A percentile compares a stretch with the other conserved stretches of the same genome.
Evolutionary conservation across 139 green algal genomes (phyloP).

Genomic region (Chlorella sp.): DNA sequence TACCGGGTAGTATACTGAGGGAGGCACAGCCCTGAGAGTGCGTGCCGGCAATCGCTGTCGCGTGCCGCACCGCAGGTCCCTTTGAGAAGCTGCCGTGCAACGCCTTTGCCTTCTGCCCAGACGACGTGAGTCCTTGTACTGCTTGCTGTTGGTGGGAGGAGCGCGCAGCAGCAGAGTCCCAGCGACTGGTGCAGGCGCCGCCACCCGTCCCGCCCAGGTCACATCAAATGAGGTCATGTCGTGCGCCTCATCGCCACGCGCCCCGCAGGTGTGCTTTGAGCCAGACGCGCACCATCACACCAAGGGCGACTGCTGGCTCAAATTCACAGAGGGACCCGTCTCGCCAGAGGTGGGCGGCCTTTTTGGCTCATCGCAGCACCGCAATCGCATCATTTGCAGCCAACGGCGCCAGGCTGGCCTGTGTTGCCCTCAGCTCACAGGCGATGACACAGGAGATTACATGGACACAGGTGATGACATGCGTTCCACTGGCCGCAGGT

Average conservation of each 20-base stretch:
- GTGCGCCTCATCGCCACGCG: too few species aligned
- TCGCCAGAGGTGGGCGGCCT: constrained; percentile 48
- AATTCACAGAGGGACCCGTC: constrained; percentile 71
- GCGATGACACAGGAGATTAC: too few species aligned
- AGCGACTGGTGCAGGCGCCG: too few species aligned
- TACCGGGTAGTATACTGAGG: too few species aligned
- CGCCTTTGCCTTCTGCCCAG: constrained; percentile 68
- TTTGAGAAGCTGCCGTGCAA: constrained; percentile 76
- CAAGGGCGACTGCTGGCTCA: constrained; percentile 86
- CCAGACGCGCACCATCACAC: constrained; percentile 76
- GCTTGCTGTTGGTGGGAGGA: too few species aligned
- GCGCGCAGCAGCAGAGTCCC: too few species aligned
- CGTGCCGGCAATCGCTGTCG: too few species aligned
- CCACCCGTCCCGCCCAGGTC: too few species aligned
- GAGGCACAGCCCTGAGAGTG: too few species aligned
- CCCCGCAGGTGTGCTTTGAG: constrained; percentile 82
- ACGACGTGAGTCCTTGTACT: too few species aligned
- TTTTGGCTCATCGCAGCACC: background rate
- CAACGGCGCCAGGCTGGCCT: background rate
- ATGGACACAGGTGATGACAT: background rate
- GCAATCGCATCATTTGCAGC: background rate
- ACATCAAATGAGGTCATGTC: too few species aligned
- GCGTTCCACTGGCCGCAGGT: constrained; percentile 14
- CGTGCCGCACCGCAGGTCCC: too few species aligned
- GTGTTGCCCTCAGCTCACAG: background rate